phyloP scores from a whole-genome alignment of 129 eudicot species.

The Arctium lappa region DNA sequence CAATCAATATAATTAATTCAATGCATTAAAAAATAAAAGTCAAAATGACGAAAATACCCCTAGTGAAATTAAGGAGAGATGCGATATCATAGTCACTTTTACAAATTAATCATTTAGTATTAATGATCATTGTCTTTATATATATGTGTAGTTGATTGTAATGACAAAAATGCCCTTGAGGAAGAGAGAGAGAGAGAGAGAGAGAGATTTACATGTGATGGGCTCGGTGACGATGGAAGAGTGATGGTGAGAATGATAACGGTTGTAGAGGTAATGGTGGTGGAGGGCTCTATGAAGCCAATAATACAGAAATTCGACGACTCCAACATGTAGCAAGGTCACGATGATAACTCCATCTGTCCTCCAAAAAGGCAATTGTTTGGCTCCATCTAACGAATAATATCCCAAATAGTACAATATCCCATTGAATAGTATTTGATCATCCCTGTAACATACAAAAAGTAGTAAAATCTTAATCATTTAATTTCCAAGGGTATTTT shows the following conservation, averaged over 20 bases:
- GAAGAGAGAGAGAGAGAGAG: neutral
- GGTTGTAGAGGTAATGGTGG: slow-evolving; percentile 76
- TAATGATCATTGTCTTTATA: neutral
- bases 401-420: slow-evolving; percentile 34
- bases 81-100: too few species aligned
- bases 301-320: slow-evolving; percentile 67
- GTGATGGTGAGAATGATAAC: slow-evolving; percentile 81
- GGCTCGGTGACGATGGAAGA: slow-evolving; percentile 76
- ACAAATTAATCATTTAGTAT: neutral
- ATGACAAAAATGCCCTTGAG: neutral
- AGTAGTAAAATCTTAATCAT: neutral
- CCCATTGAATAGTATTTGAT: slow-evolving; percentile 59
- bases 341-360: slow-evolving; percentile 47
- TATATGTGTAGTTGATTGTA: neutral
- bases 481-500: neutral
- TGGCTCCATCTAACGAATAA: slow-evolving; percentile 10
- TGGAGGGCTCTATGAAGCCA: slow-evolving; percentile 81
- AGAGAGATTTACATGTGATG: slow-evolving; percentile 39
- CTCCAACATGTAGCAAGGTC: slow-evolving; percentile 48
- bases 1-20: neutral
- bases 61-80: neutral
- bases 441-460: slow-evolving; percentile 47
- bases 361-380: slow-evolving; percentile 41
- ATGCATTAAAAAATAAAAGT: neutral
- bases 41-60: neutral